Evolutionary conservation across 1,284 basidiomycete genomes (phyloP), one percentile per base, ranked within the genome.

Genomic region (Pisolithus thermaeus): DNA sequence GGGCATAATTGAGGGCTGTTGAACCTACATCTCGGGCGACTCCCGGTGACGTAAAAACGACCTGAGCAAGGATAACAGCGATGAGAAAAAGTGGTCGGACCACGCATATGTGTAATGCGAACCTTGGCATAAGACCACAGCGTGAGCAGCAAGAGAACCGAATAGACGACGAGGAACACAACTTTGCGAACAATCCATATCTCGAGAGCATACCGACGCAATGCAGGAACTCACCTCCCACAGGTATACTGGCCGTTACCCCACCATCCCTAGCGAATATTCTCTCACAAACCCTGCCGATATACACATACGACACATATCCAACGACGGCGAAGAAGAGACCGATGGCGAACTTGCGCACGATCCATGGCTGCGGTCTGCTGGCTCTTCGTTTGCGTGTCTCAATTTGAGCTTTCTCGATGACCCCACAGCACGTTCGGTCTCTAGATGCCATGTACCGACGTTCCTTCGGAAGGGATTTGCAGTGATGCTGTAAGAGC

Each of bases 91-190:
- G 43, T 16, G 12, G 27, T 38, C 22, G 44, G 27, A 18, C 23
- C 14, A 22, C 14, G 8, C 23, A 20, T 22, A 16, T 39, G 23
- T n/a, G 18, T 23, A 23, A 46, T 7, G 35, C 70, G 42, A 44
- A 81, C 82, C 71, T 73, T 73, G 28, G 73, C 47, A 62, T 84
- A 86, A 14, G 73, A 69, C 83, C 83, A 84, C 2, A 74, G 58
- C 64, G 75, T 73, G 68, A 84, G 70, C 23, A 80, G 58, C 39
- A 75, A 74, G 14, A 85, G 54, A 9, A 81, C 45, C 30, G 66
- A 65, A 55, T 76, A 84, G 2, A 76, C 72, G 3, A 73, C 70
- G 42, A 84, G 57, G 49, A 79, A 74, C 2, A 69, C 76, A 39
- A 80, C 83, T 85, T 52, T 7, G 45, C 28, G 18, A 52, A 20